A percentile compares a stretch with the other conserved stretches of the same genome.
Conservation (phyloP, 805 yeast species). For the Maudiozyma pseudohumilis region DNA sequence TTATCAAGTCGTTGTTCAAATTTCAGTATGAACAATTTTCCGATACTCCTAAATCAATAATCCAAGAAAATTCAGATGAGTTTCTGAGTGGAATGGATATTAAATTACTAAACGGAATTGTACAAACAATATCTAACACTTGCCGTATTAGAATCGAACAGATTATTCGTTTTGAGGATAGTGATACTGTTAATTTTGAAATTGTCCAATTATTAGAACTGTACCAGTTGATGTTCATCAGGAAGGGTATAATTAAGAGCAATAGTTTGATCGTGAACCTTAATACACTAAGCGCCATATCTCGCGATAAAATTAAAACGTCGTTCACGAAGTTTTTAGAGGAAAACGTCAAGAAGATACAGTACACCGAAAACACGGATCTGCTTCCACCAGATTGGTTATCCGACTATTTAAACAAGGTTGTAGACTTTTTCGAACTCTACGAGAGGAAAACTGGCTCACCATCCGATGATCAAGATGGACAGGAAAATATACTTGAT, state of each 20-base stretch:
- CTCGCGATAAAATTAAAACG: slow-evolving; percentile 17
- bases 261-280: slow-evolving; percentile 17
- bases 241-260: slow-evolving; percentile 29
- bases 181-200: slow-evolving; percentile 44
- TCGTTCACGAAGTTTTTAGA: slow-evolving; percentile 16
- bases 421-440: slow-evolving; percentile 49
- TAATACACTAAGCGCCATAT: slow-evolving; percentile 9
- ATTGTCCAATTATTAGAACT: slow-evolving; percentile 55
- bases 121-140: slow-evolving; percentile 36
- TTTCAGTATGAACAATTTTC: slow-evolving; percentile 14
- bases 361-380: slow-evolving; percentile 27
- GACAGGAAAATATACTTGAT: slow-evolving; percentile 23
- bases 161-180: slow-evolving; percentile 53
- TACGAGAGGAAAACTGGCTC: slow-evolving; percentile 31
- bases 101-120: slow-evolving; percentile 24
- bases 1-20: slow-evolving; percentile 53
- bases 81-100: slow-evolving; percentile 21
- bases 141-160: slow-evolving; percentile 58
- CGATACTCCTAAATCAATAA: slow-evolving; percentile 11
- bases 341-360: slow-evolving; percentile 17
- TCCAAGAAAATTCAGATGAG: slow-evolving; percentile 17
- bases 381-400: slow-evolving; percentile 81
- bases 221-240: slow-evolving; percentile 56
- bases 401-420: slow-evolving; percentile 38
- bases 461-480: slow-evolving; percentile 1